Conservation (phyloP, 129 eudicot species). For the Deinandra increscens region DNA sequence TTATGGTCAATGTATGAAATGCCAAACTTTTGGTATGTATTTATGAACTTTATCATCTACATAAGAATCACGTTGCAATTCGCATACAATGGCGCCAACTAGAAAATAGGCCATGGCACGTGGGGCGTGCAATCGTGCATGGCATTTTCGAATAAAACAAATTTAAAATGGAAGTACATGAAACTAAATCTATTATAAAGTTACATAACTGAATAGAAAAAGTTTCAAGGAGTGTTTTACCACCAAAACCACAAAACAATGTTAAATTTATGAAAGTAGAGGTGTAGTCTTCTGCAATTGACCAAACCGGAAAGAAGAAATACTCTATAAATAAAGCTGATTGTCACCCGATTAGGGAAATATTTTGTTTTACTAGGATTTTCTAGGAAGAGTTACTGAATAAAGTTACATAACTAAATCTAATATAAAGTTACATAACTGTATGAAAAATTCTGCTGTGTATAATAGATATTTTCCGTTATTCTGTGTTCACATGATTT, state of each 20-base stretch:
- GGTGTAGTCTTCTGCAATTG: background rate
- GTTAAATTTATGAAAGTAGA: background rate
- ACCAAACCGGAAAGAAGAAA: background rate
- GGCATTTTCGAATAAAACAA: background rate
- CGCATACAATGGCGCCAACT: background rate
- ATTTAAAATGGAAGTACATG: background rate
- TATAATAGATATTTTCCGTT: background rate
- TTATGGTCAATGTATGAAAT: background rate
- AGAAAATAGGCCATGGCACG: background rate
- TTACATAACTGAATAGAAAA: background rate
- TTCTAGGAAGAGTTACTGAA: background rate
- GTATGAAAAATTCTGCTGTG: background rate
- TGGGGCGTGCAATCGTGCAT: slow-evolving; percentile 10
- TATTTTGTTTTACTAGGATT: slow-evolving; percentile 6
- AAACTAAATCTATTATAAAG: slow-evolving; percentile 1
- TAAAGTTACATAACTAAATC: too few relatives aligned
- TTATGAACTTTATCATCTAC: background rate
- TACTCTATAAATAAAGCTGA: background rate
- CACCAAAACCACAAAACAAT: background rate
- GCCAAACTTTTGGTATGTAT: background rate
- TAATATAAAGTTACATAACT: too few relatives aligned
- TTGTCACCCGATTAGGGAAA: background rate
- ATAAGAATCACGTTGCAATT: slow-evolving; percentile 1
- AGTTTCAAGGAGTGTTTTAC: background rate
- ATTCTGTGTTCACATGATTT: background rate